Evolutionary conservation across 2,329 filamentous ascomycete species (phyloP), one percentile per base, ranked within the genome.

Genomic region (Fusarium tricinctum): DNA sequence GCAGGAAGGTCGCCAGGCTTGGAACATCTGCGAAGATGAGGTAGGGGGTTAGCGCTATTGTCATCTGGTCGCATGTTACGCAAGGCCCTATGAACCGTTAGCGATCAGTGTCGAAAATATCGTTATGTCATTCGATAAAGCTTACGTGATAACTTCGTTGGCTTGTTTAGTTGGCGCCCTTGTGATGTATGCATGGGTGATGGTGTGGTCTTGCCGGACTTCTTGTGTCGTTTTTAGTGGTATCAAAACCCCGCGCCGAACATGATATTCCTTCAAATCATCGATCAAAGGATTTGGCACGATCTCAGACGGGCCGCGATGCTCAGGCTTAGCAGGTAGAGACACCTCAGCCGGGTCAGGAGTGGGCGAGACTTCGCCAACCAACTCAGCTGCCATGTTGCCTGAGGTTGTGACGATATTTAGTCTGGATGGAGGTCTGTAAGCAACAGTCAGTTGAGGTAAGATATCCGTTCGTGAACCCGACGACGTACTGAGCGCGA

Each of bases 1-100:
- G 84, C 81, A 12, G 91, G 91, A 10, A 94, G 83, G 73, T 91
- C 90, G 53, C 83, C 82, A 46, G 86, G 87, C 78, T 94, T 93
- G 60, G 90, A 91, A 77, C 93, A 92, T 77, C 92, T 87, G 67
- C 92, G 91, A 57, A 95, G 84, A 80, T 95, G 89, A 80, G 88
- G 86, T 72, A 91, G 82, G 82, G 86, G 86, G 78, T 89, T 87
- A 84, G 85, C 86, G 74, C 85, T 84, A 76, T 63, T 67, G 23
- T 87, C 86, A 74, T 88, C 85, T 73, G 86, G 86, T 63, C 87
- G 80, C 75, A 88, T 78, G 53, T 81, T 80, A 73, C 86, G 84
- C 71, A 89, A 79, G 63, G 87, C 83, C 66, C 88, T 89, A 68
- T 6, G 32, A 33, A 51, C 22, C 33, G 52, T 77, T 47, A 75